Conservation (phyloP, 352 stramenopile genomes). For the Phytopythium delawarense region DNA sequence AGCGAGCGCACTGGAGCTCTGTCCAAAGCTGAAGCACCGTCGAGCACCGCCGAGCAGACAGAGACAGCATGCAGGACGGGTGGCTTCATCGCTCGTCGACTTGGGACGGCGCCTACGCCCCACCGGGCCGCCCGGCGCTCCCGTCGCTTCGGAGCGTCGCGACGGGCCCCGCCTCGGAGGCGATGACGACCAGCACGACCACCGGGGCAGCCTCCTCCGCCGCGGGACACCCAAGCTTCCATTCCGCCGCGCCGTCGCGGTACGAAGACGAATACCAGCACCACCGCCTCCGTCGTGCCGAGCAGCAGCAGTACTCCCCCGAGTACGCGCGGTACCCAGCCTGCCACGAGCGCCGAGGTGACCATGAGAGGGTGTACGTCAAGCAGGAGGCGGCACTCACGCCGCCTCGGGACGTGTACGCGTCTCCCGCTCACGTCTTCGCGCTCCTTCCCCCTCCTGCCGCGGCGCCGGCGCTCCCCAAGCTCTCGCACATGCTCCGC, state of each 20-base stretch:
- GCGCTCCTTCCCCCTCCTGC: background rate
- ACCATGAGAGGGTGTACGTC: slow-evolving; percentile 1
- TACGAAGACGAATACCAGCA: background rate
- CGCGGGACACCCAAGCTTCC: background rate
- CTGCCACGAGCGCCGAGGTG: background rate
- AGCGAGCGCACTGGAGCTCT: background rate
- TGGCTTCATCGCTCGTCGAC: background rate
- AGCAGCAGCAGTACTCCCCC: background rate
- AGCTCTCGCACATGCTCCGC: slow-evolving; percentile 8
- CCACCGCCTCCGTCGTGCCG: background rate
- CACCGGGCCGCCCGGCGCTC: background rate
- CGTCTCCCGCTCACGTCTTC: background rate
- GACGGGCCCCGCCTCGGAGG: background rate
- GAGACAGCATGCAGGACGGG: slow-evolving; percentile 6
- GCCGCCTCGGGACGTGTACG: background rate
- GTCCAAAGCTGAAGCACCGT: background rate
- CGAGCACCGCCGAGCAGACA: background rate
- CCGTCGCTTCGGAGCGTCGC: slow-evolving; percentile 2
- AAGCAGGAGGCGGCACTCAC: slow-evolving; percentile 1
- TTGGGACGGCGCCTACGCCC: background rate
- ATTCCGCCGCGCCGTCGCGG: background rate
- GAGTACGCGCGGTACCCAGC: background rate
- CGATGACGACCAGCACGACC: slow-evolving; percentile 1
- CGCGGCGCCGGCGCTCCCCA: slow-evolving; percentile 3
- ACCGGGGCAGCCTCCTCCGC: background rate